A percentile compares a stretch with the other conserved stretches of the same genome.
phyloP scores from a whole-genome alignment of 306 rosid genomes.

The Sicyos baderoa region DNA sequence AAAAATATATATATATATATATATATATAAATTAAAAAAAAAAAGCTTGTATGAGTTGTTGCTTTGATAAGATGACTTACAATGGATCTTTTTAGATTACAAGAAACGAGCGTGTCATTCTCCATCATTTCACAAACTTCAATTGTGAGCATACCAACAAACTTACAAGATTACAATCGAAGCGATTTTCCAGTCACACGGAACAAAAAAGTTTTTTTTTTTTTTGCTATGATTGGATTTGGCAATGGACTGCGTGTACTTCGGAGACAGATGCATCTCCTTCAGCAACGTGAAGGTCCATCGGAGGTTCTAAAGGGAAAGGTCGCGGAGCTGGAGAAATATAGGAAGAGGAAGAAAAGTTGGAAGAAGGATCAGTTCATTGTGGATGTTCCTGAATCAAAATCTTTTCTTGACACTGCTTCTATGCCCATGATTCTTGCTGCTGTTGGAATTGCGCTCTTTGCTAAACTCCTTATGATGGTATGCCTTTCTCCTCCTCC shows the following conservation, averaged over 20 bases:
- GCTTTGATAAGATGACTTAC: not conserved
- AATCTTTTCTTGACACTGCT: slow-evolving; percentile 65
- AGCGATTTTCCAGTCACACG: not conserved
- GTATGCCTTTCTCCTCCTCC: slow-evolving; percentile 18
- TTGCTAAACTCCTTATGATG: slow-evolving; percentile 70
- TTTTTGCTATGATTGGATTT: slow-evolving; percentile 25
- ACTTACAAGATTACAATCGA: not conserved
- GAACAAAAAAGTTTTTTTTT: not conserved
- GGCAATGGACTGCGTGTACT: slow-evolving; percentile 24
- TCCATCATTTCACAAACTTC: not conserved
- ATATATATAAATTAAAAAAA: no score
- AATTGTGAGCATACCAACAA: not conserved
- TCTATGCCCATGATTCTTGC: slow-evolving; percentile 64
- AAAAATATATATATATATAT: no score
- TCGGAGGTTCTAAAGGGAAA: slow-evolving; percentile 38
- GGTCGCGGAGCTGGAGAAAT: slow-evolving; percentile 40
- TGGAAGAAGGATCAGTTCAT: slow-evolving; percentile 42
- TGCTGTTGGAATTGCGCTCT: slow-evolving; percentile 52
- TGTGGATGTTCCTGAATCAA: slow-evolving; percentile 65
- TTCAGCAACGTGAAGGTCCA: slow-evolving; percentile 27
- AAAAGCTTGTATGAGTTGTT: no score
- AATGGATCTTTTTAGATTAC: not conserved
- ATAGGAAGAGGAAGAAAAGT: slow-evolving; percentile 33
- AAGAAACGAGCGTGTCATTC: not conserved
- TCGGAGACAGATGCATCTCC: slow-evolving; percentile 25